Evolutionary conservation across 2,329 filamentous ascomycete genomes (phyloP).

Genomic region (Alternaria gansuensis): DNA sequence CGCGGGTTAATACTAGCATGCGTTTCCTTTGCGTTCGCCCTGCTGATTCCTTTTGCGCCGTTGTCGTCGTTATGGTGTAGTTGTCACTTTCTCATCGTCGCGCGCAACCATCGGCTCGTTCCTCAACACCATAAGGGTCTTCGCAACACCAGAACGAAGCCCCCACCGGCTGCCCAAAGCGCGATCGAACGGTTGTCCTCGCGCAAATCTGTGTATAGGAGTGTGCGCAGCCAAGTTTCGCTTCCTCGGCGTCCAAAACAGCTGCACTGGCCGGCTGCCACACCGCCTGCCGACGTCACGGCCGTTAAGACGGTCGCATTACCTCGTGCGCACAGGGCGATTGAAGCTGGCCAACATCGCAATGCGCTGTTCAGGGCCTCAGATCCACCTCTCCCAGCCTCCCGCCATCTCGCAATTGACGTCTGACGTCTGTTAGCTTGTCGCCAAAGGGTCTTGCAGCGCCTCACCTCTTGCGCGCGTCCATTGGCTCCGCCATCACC

Average conservation of each 20-base stretch:
- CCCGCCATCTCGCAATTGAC: slow-evolving; percentile 42
- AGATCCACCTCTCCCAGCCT: slow-evolving; percentile 45
- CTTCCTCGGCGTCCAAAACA: slow-evolving; percentile 43
- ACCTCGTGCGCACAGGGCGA: slow-evolving; percentile 39
- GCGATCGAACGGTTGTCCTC: slow-evolving; percentile 28
- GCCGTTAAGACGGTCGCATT: slow-evolving; percentile 47
- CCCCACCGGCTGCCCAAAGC: slow-evolving; percentile 20
- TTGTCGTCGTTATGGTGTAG: slow-evolving; percentile 19
- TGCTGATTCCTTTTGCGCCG: slow-evolving; percentile 33
- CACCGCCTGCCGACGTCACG: slow-evolving; percentile 52
- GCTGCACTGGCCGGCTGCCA: slow-evolving; percentile 51
- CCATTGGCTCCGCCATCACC: slow-evolving; percentile 45
- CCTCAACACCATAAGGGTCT: slow-evolving; percentile 28
- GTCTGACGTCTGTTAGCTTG: slow-evolving; percentile 49
- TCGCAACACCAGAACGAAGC: slow-evolving; percentile 25
- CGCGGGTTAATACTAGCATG: slow-evolving; percentile 48
- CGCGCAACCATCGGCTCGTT: slow-evolving; percentile 37
- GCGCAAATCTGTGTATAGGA: slow-evolving; percentile 20
- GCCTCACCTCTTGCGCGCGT: slow-evolving; percentile 42
- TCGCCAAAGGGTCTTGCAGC: slow-evolving; percentile 41
- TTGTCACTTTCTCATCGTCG: slow-evolving; percentile 17
- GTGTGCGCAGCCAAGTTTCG: slow-evolving; percentile 35
- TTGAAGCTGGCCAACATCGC: slow-evolving; percentile 47
- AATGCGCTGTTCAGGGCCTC: slow-evolving; percentile 51
- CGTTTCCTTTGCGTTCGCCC: slow-evolving; percentile 39